phyloP scores from a whole-genome alignment of 306 rosid genomes.

The Mucuna pruriens region DNA sequence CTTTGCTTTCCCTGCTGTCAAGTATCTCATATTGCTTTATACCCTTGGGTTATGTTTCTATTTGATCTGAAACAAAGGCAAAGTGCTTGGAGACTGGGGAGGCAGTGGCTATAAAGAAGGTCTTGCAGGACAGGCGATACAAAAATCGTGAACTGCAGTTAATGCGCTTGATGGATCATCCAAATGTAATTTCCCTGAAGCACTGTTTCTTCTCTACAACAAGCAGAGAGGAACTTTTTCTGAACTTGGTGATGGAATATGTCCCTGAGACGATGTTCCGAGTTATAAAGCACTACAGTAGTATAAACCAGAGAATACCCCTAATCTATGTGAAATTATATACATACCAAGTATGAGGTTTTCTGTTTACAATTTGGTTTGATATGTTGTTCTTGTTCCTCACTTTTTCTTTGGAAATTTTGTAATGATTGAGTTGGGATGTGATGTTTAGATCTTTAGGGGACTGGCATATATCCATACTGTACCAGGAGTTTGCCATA shows the following conservation, averaged over 20 bases:
- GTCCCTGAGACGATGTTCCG: conserved; percentile 88
- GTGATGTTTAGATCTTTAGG: conserved; percentile 73
- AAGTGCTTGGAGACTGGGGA: conserved; percentile 94
- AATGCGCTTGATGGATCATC: conserved; percentile 97
- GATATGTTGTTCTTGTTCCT: conserved; percentile 9
- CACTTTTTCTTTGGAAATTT: conserved; percentile 10
- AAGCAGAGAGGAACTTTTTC: conserved; percentile 81
- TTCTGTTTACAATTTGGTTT: neutral
- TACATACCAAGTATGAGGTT: conserved; percentile 79
- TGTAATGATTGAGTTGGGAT: conserved; percentile 35
- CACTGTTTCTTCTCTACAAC: conserved; percentile 94
- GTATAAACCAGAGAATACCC: conserved; percentile 91
- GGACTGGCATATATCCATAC: conserved; percentile 93
- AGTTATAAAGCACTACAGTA: conserved; percentile 81
- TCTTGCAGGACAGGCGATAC: conserved; percentile 86
- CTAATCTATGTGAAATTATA: conserved; percentile 90
- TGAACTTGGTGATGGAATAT: conserved; percentile 93
- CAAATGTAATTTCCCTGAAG: conserved; percentile 80
- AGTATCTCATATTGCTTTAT: conserved; percentile 40
- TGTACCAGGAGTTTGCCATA: conserved; percentile 88
- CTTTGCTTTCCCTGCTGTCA: conserved; percentile 7
- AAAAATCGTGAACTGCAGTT: conserved; percentile 93
- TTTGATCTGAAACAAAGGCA: conserved; percentile 59
- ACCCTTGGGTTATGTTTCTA: conserved; percentile 12
- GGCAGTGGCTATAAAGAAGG: conserved; percentile 90